Evolutionary conservation across 805 yeast genomes (phyloP).

Genomic region (Candida maltosa): DNA sequence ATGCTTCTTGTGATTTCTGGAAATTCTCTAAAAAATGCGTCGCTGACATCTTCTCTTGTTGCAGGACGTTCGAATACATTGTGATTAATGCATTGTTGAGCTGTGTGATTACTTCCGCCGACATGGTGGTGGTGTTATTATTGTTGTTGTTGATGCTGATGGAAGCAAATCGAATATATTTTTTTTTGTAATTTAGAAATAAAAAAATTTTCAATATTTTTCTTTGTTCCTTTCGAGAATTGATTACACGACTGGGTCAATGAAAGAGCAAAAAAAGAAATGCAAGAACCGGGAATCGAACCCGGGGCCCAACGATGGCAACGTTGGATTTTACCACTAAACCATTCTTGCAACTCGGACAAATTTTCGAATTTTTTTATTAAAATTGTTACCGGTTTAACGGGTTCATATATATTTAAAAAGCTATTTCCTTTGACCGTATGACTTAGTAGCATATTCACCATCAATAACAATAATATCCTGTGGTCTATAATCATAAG

Average conservation of each 20-base stretch:
- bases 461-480: conserved; percentile 73
- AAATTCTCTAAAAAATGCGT: conserved; percentile 66
- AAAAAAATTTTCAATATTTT: too few relatives aligned
- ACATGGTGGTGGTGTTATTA: conserved; percentile 4
- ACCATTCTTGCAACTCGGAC: too few relatives aligned
- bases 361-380: too few relatives aligned
- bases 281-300: conserved; percentile 33
- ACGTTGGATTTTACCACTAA: conserved; percentile 31
- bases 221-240: too few relatives aligned
- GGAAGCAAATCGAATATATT: too few relatives aligned
- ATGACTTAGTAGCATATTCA: conserved; percentile 68
- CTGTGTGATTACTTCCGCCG: conserved; percentile 15
- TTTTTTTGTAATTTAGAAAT: too few relatives aligned
- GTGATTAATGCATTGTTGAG: conserved; percentile 46
- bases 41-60: conserved; percentile 48
- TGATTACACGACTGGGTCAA: not conserved
- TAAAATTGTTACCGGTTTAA: too few relatives aligned
- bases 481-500: conserved; percentile 68
- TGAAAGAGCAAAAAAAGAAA: conserved; percentile 3
- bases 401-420: too few relatives aligned
- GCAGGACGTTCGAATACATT: conserved; percentile 42
- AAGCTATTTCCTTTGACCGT: conserved; percentile 62
- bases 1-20: conserved; percentile 79
- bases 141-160: too few relatives aligned
- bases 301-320: conserved; percentile 34